Conservation (phyloP, 2,329 filamentous ascomycete species). For the Anthostomella pinea region DNA sequence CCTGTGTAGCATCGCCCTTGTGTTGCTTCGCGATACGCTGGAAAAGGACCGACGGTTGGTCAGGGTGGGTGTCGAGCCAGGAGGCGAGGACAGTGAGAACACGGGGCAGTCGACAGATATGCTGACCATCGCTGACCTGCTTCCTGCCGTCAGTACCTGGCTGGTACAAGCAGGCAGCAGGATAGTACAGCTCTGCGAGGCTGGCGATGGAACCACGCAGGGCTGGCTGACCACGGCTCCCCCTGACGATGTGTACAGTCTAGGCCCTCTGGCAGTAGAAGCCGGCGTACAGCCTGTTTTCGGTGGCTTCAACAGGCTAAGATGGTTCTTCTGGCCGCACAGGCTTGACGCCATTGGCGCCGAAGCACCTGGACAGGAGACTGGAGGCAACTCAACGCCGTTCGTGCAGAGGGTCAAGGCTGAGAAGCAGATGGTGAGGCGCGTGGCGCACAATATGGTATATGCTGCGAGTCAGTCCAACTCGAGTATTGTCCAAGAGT, state of each 20-base stretch:
- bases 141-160: constrained; percentile 17
- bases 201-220: constrained; percentile 11
- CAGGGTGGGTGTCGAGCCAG: constrained; percentile 14
- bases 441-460: constrained; percentile 20
- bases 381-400: constrained; percentile 7
- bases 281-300: constrained; percentile 12
- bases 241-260: constrained; percentile 11
- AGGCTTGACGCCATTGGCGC: constrained; percentile 20
- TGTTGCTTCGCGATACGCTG: constrained; percentile 18
- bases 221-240: constrained; percentile 5
- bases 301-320: constrained; percentile 17
- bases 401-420: constrained; percentile 14
- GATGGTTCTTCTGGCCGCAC: constrained; percentile 23
- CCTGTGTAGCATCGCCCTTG: constrained; percentile 18
- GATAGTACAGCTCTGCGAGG: constrained; percentile 21
- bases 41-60: constrained; percentile 18
- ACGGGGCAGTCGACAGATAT: constrained; percentile 15
- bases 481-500: constrained; percentile 17
- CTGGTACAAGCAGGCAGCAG: constrained; percentile 15
- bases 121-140: constrained; percentile 19
- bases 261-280: constrained; percentile 15
- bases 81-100: constrained; percentile 21
- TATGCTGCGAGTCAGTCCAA: constrained; percentile 18
- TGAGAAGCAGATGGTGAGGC: constrained; percentile 18
- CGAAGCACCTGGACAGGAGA: constrained; percentile 8